phyloP scores from a whole-genome alignment of 1,139 yeast genomes.

The Zygoascus meyerae region DNA sequence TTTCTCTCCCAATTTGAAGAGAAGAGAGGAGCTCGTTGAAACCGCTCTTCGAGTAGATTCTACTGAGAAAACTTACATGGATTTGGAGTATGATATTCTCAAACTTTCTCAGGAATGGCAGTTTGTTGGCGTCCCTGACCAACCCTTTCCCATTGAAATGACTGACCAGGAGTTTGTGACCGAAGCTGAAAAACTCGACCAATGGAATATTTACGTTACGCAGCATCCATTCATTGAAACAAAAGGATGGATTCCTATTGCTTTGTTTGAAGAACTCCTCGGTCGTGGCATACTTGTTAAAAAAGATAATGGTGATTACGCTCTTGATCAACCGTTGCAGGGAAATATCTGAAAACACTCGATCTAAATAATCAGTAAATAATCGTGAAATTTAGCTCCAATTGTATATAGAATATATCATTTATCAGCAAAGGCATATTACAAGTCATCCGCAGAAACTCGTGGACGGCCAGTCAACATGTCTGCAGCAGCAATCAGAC shows the following conservation, averaged over 20 bases:
- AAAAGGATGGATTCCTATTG: slow-evolving; percentile 94
- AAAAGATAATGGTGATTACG: slow-evolving; percentile 43
- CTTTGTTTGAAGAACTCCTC: slow-evolving; percentile 67
- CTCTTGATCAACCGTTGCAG: slow-evolving; percentile 16
- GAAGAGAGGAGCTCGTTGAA: slow-evolving; percentile 34
- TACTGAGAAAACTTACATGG: slow-evolving; percentile 59
- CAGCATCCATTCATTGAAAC: slow-evolving; percentile 83
- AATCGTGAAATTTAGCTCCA: neutral
- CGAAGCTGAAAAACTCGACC: slow-evolving; percentile 54
- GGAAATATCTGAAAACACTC: neutral
- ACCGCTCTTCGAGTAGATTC: slow-evolving; percentile 60
- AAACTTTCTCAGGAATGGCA: slow-evolving; percentile 58
- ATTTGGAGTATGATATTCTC: slow-evolving; percentile 71
- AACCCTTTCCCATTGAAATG: slow-evolving; percentile 57
- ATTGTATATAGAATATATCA: neutral
- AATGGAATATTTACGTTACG: slow-evolving; percentile 61
- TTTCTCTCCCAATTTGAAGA: slow-evolving; percentile 36
- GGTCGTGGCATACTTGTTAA: slow-evolving; percentile 59
- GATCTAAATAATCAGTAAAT: neutral
- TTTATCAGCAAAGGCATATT: neutral
- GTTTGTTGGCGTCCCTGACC: slow-evolving; percentile 25
- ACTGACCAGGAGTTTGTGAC: slow-evolving; percentile 49
- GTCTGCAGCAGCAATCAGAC: slow-evolving; percentile 70
- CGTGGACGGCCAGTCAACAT: slow-evolving; percentile 68
- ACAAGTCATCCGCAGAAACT: slow-evolving; percentile 4